Percentiles rank a stretch among this genome's conserved stretches.
Evolutionary conservation across 176 grass and related monocot genomes (phyloP).

Genomic region (Cymbopogon citratus): DNA sequence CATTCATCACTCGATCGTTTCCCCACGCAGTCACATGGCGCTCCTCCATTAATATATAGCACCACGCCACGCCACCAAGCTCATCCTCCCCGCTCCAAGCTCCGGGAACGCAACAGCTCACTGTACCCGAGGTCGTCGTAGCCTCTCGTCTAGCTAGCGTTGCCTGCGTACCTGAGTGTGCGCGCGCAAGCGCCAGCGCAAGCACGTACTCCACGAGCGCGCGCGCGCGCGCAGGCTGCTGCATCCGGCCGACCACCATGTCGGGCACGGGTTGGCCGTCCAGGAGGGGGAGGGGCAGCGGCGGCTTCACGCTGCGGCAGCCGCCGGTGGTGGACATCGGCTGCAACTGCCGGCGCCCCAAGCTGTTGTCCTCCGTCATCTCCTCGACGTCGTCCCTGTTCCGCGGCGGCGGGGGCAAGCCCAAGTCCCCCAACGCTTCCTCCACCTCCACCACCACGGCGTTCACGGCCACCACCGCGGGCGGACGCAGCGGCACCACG

Average conservation of each 20-base stretch:
- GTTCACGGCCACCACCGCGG: constrained; percentile 51
- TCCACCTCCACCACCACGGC: constrained; percentile 53
- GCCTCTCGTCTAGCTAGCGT: background rate
- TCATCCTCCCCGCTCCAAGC: constrained; percentile 34
- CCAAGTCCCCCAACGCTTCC: constrained; percentile 53
- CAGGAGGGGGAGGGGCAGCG: constrained; percentile 15
- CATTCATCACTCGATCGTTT: constrained; percentile 47
- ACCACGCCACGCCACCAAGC: background rate
- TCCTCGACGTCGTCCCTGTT: constrained; percentile 28
- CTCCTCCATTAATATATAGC: constrained; percentile 57
- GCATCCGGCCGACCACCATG: constrained; percentile 32
- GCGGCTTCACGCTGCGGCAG: constrained; percentile 52
- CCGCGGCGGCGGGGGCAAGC: constrained; percentile 26
- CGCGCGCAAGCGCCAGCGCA: background rate
- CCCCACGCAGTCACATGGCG: constrained; percentile 34
- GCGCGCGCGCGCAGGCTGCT: background rate
- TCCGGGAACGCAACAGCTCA: constrained; percentile 21
- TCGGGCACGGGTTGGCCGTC: constrained; percentile 14
- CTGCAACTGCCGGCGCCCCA: constrained; percentile 89
- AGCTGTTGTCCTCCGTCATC: constrained; percentile 52
- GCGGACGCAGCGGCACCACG: constrained; percentile 38
- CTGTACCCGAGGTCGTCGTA: background rate
- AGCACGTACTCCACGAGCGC: background rate
- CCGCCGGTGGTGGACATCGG: constrained; percentile 88
- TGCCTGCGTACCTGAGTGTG: background rate